phyloP scores from a whole-genome alignment of 2,329 filamentous ascomycete genomes.

The Didymella lethalis region DNA sequence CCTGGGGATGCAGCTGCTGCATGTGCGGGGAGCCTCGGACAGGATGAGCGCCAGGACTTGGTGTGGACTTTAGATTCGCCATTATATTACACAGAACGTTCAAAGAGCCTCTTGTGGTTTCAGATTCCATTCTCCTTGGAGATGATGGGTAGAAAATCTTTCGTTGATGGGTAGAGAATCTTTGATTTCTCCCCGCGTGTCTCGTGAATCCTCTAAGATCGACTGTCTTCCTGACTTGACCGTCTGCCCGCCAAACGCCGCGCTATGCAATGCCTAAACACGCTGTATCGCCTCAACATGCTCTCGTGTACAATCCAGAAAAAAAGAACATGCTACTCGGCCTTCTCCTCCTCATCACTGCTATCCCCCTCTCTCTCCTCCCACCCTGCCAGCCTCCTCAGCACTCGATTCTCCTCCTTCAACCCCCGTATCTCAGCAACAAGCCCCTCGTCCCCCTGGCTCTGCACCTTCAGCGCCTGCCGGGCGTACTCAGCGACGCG shows the following conservation, averaged over 20 bases:
- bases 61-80: neutral
- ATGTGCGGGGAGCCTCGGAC: neutral
- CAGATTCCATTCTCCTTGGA: neutral
- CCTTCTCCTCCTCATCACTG: constrained; percentile 48
- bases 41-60: neutral
- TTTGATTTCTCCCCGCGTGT: neutral
- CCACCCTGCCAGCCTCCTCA: constrained; percentile 57
- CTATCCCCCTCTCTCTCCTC: constrained; percentile 53
- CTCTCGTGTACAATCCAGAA: neutral
- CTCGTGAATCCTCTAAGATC: neutral
- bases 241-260: constrained; percentile 26
- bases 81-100: neutral
- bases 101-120: neutral
- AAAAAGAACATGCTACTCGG: neutral
- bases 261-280: constrained; percentile 31
- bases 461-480: constrained; percentile 49
- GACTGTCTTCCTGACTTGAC: neutral
- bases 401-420: constrained; percentile 58
- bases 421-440: constrained; percentile 52
- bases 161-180: neutral
- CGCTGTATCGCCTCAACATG: neutral
- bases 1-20: neutral
- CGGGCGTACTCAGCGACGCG: constrained; percentile 55
- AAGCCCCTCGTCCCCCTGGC: constrained; percentile 49
- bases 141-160: neutral